Conservation (phyloP, 257 asterid genomes). For the Solanum pinnatisectum region DNA sequence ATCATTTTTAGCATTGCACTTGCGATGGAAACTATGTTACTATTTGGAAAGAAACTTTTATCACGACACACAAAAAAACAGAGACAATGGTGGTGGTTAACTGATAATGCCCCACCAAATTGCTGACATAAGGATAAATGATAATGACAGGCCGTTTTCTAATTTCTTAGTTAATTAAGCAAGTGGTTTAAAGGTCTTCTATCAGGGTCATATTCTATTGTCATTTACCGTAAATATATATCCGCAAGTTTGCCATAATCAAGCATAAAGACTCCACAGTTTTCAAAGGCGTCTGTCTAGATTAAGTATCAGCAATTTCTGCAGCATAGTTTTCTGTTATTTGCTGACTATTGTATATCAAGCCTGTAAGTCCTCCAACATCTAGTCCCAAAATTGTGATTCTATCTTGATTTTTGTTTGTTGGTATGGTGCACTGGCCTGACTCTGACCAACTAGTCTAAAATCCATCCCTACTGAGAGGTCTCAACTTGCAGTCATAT, state of each 20-base stretch:
- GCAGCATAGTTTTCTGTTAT: neutral
- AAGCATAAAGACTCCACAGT: neutral
- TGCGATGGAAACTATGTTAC: neutral
- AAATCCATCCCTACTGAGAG: neutral
- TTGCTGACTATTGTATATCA: neutral
- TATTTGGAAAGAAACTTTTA: neutral
- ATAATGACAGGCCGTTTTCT: neutral
- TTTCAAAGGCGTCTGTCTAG: neutral
- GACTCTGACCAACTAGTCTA: neutral
- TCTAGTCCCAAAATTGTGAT: neutral
- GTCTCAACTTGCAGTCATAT: neutral
- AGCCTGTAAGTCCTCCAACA: neutral
- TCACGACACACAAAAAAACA: neutral
- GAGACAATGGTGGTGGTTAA: neutral
- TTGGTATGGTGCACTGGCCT: neutral
- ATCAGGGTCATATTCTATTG: neutral
- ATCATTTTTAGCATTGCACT: neutral
- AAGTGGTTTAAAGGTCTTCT: neutral
- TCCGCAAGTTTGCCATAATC: neutral
- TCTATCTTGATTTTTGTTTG: slow-evolving; percentile 2
- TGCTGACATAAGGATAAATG: neutral
- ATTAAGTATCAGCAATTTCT: neutral
- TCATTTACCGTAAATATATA: neutral
- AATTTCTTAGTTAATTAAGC: neutral
- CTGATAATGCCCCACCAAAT: neutral